Conservation (phyloP, 192 early-diverging fungal species). For the Backusella tarrabulga region DNA sequence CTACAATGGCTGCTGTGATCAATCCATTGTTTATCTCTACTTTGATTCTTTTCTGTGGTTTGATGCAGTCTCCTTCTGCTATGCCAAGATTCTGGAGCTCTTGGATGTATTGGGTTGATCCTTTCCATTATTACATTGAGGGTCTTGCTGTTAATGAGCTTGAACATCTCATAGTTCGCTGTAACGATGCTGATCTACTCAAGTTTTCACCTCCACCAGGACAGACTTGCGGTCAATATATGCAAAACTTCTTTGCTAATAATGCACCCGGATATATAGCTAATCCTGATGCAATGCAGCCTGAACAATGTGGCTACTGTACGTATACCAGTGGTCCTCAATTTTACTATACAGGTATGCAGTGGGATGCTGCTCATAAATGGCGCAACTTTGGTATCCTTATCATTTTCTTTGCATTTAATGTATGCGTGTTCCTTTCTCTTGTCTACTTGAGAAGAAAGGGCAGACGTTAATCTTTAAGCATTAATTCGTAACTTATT, state of each 20-base stretch:
- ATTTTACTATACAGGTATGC: slow-evolving; percentile 44
- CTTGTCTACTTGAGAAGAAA: slow-evolving; percentile 42
- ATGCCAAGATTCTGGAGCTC: slow-evolving; percentile 70
- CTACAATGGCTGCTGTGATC: slow-evolving; percentile 56
- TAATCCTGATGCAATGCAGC: slow-evolving; percentile 19
- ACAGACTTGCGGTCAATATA: slow-evolving; percentile 61
- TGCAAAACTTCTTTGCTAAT: slow-evolving; percentile 8
- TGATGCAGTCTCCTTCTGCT: slow-evolving; percentile 55
- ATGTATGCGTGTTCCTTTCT: slow-evolving; percentile 44
- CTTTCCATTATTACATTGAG: slow-evolving; percentile 68
- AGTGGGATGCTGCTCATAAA: slow-evolving; percentile 54
- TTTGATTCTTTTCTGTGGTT: slow-evolving; percentile 69
- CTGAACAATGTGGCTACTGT: slow-evolving; percentile 65
- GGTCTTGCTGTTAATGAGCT: slow-evolving; percentile 62
- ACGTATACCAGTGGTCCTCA: slow-evolving; percentile 54
- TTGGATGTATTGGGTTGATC: slow-evolving; percentile 69
- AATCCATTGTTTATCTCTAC: slow-evolving; percentile 68
- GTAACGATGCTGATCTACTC: slow-evolving; percentile 53
- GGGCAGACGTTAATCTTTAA: slow-evolving; percentile 17
- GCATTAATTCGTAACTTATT: not conserved
- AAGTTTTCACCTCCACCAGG: slow-evolving; percentile 53
- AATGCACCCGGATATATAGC: not conserved
- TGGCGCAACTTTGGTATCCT: slow-evolving; percentile 76
- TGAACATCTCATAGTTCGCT: slow-evolving; percentile 45
- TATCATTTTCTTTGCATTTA: slow-evolving; percentile 58